Evolutionary conservation across 208 protist genomes (phyloP), one percentile per base, ranked within the genome.

Genomic region (Blastocrithidia nonstop): DNA sequence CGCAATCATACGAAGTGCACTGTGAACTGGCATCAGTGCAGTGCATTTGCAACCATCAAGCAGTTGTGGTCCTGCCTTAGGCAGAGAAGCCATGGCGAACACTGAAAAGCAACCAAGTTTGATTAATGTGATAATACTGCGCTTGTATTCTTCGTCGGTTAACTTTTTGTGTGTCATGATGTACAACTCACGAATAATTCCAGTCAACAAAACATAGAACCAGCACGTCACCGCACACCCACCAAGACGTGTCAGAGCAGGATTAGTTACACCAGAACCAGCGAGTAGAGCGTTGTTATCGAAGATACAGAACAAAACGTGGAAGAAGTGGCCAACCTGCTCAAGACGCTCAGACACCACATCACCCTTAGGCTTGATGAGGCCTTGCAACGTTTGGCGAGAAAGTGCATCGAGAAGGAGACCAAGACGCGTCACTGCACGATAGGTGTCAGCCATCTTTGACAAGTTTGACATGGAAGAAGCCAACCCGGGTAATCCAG

Each of bases 381-480:
- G 61, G 25, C 54, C 54, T 44, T 65, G 57, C 35, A 87, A 53
- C 22, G 71, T 85, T 24, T 44, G 50, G 42, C 67, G 66, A 16
- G 76, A 71, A 27, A 85, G 57, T 39, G 77, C 78, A 46, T 78
- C 68, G 40, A 76, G 49, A 41, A 88, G 64, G n/a, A 86, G 70
- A 7, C 66, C 61, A 29, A 88, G 72, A 82, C 82, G 82, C 13
- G 77, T 87, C 28, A 92, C 66, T 42, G 82, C 78, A 62, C 82
- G 82, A 62, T 87, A 88, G 33, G 57, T 54, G 36, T 92, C 77
- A 7, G 77, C 69, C 77, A 92, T 88, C 49, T 44, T 50, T 36
- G 71, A 78, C 21, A 92, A 71, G 53, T 56, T 82, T 3, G 40
- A 23, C 32, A 92, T 67, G n/a, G n/a, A n/a, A n/a, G n/a, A n/a